Base-by-base conservation (phyloP, 78 protist species). In the Tieghemostelium lacteum region DNA sequence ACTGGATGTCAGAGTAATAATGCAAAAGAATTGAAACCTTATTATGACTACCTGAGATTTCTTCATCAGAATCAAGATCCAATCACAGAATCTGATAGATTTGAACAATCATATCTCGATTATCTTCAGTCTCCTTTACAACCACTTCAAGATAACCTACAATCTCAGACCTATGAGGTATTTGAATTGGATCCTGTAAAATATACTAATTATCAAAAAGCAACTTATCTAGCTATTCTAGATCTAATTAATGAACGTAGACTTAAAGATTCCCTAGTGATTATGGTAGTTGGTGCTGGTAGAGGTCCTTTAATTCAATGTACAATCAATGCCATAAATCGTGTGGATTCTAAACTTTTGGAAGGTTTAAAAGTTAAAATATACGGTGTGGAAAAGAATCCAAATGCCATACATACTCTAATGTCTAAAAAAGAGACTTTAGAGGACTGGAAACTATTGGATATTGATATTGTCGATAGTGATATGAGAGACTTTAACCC, bases 201-300 rank as follows among this genome's bases (percentile, higher is more conserved):
- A 93, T 98, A 98, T 62, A 12, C 0, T 6, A 65, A 34, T 85
- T 98, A 96, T 67, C 73, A 88, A 65, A 36, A 50, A 14, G 83
- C 87, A 0, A 75, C 78, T 33, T 28, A 45, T 6, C 34, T 54
- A 22, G 91, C 91, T 29, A 6, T 83, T 4, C 22, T 83, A 1
- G 71, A 66, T 26, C 33, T n/a, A 1, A 45, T 33, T 49, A 24
- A 39, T 24, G 37, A 36, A 16, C 24, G 61, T 26, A 31, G 42
- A 8, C 39, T 4, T 19, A 57, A 54, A 16, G 40, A 31, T 1
- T 22, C 71, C 1, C 39, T 37, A 40, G 58, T 61, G 7, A 45
- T 85, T 8, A 94, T 97, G 98, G 99, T 99, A 14, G 96, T 99
- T 19, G 99, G 99, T 22, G 99, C 99, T 2, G 99, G 99, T 17